Conservation (phyloP, 108 stramenopile genomes). For the Fragilaria crotonensis region DNA sequence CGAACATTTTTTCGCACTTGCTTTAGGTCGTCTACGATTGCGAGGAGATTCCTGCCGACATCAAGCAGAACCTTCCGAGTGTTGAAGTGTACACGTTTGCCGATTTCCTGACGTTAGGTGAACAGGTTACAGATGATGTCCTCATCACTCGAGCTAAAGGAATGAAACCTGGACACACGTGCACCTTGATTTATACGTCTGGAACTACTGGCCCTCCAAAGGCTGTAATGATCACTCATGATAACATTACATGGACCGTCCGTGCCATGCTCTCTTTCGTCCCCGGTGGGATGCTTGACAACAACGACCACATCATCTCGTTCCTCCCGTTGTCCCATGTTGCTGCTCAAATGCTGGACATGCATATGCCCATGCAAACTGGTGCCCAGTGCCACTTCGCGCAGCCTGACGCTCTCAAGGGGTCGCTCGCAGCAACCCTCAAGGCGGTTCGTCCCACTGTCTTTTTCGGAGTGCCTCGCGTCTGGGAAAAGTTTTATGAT, state of each 20-base stretch:
- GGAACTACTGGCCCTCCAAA: constrained; percentile 80
- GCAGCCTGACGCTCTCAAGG: constrained; percentile 64
- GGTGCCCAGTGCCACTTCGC: constrained; percentile 52
- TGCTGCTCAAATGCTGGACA: constrained; percentile 49
- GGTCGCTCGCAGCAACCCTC: constrained; percentile 47
- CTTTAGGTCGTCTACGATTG: too few species aligned
- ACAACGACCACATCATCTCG: constrained; percentile 25
- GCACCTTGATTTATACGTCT: constrained; percentile 75
- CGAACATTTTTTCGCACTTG: too few species aligned
- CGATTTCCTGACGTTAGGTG: constrained; percentile 25
- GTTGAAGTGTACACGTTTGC: constrained; percentile 24
- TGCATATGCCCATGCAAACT: constrained; percentile 35
- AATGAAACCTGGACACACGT: too few species aligned
- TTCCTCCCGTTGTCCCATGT: constrained; percentile 53
- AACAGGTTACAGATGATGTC: neutral
- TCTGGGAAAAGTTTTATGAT: constrained; percentile 77
- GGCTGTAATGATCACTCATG: constrained; percentile 81
- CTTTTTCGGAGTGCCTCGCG: constrained; percentile 80
- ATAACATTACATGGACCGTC: constrained; percentile 60
- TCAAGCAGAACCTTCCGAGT: constrained; percentile 4
- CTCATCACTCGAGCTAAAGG: too few species aligned
- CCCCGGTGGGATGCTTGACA: constrained; percentile 7
- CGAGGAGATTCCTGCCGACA: constrained; percentile 8
- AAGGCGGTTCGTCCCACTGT: constrained; percentile 61
- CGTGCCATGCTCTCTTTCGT: constrained; percentile 7